Evolutionary conservation across 176 grass and related monocot genomes (phyloP), one percentile per base, ranked within the genome.

Genomic region (Eragrostis nindensis): DNA sequence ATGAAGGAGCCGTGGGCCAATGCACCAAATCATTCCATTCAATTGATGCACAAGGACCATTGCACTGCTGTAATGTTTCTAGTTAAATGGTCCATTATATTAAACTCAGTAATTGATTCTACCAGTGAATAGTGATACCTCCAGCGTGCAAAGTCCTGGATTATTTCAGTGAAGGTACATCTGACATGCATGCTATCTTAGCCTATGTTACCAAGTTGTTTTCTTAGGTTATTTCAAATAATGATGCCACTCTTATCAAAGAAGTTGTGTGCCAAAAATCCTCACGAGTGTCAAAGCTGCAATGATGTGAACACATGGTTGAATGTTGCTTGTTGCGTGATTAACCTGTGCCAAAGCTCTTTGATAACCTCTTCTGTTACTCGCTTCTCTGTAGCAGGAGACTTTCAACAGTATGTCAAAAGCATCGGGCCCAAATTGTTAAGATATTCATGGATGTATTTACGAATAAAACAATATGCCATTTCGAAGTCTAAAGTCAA

Each of bases 141-240:
- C 17, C 59, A 89, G 19, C 45, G 42, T 73, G 42, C n/a, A 59
- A 59, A 36, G 46, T 77, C 66, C 59, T 85, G n/a, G 21, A 65
- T 85, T 40, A 67, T 89, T 18, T 59, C 13, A 62, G 52, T 86
- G 42, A 86, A 67, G 21, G 66, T 65, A 62, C 65, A 89, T 38
- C 41, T 76, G 46, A 71, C 49, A 64, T 56, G 64, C 14, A 66
- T 70, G 71, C 68, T 26, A 45, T 65, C 45, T 1, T 84, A n/a
- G 69, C 22, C 63, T 75, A 30, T 62, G 16, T 36, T 30, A 75
- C 62, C 57, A 50, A 71, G 56, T 66, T 71, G 2, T 66, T 84
- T 59, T 42, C 39, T 53, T 46, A 3, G 1, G 12, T 32, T 78
- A 81, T 69, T 81, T 65, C 47, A 89, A 81, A 85, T 60, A 22